A percentile compares a stretch with the other conserved stretches of the same genome.
phyloP scores from a whole-genome alignment of 192 early-diverging fungal genomes.

The Coemansia sp. region DNA sequence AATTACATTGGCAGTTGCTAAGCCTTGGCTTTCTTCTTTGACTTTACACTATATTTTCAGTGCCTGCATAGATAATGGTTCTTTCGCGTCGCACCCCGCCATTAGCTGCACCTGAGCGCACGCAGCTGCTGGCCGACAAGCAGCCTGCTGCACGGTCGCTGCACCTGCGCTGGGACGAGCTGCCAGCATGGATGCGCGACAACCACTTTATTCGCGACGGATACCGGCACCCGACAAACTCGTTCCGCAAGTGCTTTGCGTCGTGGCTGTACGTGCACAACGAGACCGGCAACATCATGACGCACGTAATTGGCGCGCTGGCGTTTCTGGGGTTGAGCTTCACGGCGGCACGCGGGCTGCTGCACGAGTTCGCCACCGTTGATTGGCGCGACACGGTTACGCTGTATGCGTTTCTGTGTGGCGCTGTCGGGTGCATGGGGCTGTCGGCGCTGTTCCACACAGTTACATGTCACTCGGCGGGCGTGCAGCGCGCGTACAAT shows the following conservation, averaged over 20 bases:
- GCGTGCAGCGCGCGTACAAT: conserved; percentile 69
- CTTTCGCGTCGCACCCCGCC: conserved; percentile 21
- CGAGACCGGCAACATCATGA: conserved; percentile 90
- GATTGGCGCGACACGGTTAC: conserved; percentile 65
- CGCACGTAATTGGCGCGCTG: conserved; percentile 75
- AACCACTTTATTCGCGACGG: conserved; percentile 77
- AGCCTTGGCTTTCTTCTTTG: neutral
- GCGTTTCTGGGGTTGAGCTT: conserved; percentile 58
- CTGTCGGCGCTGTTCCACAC: conserved; percentile 79
- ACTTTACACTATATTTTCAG: neutral
- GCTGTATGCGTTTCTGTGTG: conserved; percentile 72
- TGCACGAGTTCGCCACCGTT: conserved; percentile 54
- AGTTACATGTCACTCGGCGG: conserved; percentile 81
- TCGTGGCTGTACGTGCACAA: conserved; percentile 86
- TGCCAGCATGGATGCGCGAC: conserved; percentile 81
- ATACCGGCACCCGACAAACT: conserved; percentile 76
- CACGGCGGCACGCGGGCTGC: conserved; percentile 45
- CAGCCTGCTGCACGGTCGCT: conserved; percentile 5
- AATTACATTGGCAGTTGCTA: neutral
- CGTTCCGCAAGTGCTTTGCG: conserved; percentile 70
- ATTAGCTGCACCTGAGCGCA: conserved; percentile 2
- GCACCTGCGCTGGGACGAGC: conserved; percentile 49
- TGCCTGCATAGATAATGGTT: conserved; percentile 11
- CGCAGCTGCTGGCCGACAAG: conserved; percentile 4
- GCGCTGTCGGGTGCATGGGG: conserved; percentile 76